These are phyloP conservation scores for Mangifera indica DNA, from an alignment of 345 rosid genomes.

Conservation along the genomic window DNA sequence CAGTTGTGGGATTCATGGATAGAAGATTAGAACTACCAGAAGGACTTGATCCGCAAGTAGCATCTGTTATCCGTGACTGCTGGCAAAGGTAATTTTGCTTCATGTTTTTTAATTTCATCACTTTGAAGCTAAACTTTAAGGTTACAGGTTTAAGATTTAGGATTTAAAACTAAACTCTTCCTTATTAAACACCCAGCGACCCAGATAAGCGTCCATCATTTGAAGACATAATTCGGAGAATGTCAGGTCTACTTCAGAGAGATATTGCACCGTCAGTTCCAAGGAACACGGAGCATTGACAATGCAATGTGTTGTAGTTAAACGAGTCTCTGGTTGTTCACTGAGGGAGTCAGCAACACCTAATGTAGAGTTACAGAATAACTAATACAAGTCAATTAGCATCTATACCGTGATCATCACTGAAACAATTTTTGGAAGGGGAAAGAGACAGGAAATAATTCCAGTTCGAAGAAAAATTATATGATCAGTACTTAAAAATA, in stretches of 20 bases:
- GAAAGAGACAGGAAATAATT: too few species aligned
- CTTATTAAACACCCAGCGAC: constrained; percentile 44
- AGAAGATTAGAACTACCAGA: constrained; percentile 80
- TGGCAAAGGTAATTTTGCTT: constrained; percentile 57
- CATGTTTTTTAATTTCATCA: background rate
- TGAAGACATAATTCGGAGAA: constrained; percentile 60
- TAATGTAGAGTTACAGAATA: background rate
- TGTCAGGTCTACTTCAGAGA: constrained; percentile 44
- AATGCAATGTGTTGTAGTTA: constrained; percentile 6
- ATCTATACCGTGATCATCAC: background rate
- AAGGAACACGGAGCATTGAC: constrained; percentile 16
- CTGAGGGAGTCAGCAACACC: background rate
- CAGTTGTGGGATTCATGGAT: constrained; percentile 91
- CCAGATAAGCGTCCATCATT: constrained; percentile 71
- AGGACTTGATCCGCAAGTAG: constrained; percentile 57
- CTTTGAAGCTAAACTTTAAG: background rate
- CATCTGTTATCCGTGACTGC: constrained; percentile 69
- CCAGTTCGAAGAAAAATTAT: too few species aligned
- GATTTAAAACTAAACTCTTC: background rate
- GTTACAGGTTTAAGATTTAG: too few species aligned
- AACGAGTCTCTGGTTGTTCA: background rate
- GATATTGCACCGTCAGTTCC: constrained; percentile 12
- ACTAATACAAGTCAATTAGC: background rate
- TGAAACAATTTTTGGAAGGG: background rate
- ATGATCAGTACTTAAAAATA: too few species aligned